Evolutionary conservation across 306 rosid species (phyloP), one percentile per base, ranked within the genome.

Genomic region (Inga oerstediana): DNA sequence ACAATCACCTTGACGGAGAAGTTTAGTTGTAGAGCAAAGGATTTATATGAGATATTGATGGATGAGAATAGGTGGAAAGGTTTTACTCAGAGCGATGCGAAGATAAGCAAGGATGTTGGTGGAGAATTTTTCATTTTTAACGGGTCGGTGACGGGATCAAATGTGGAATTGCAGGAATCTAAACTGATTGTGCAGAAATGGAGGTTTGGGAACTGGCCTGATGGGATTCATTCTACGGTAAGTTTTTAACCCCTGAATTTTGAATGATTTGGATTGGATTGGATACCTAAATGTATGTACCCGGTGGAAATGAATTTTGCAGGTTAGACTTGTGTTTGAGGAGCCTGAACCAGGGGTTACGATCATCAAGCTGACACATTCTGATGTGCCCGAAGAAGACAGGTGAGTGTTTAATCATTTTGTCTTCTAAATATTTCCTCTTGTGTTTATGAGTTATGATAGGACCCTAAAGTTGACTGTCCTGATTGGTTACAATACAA

Each of bases 1-100:
- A 89, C 89, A 7, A 92, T 96, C 68, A 86, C 75, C 24, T 16
- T 96, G 94, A 96, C 92, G 0, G 99, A 96, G 94, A 96, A 85
- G 91, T 96, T 96, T 12, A 94, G 90, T 84, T 96, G 99, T 75
- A 85, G 97, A 76, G 97, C 98, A 15, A 82, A 79, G 64, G 84
- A 90, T 86, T 27, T 96, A 85, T 96, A 48, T 84, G 99, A 96
- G 91, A 96, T 96, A 79, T 72, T 96, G 90, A 88, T 96, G 97
- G 99, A 96, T 81, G 99, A 96, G 82, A 96, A 96, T 78, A 89
- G 98, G 78, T 96, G 99, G 99, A 94, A 89, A 80, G 99, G 99
- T 10, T 94, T 96, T 41, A 92, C 97, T 8, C 97, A 91, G 89
- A 96, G 99, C 73, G 89, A 91, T 91, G 97, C 99, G 0, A 92